Percentiles rank a stretch among this genome's conserved stretches.
Evolutionary conservation across 2,329 filamentous ascomycete species (phyloP).

Genomic region (Fusarium sp.): DNA sequence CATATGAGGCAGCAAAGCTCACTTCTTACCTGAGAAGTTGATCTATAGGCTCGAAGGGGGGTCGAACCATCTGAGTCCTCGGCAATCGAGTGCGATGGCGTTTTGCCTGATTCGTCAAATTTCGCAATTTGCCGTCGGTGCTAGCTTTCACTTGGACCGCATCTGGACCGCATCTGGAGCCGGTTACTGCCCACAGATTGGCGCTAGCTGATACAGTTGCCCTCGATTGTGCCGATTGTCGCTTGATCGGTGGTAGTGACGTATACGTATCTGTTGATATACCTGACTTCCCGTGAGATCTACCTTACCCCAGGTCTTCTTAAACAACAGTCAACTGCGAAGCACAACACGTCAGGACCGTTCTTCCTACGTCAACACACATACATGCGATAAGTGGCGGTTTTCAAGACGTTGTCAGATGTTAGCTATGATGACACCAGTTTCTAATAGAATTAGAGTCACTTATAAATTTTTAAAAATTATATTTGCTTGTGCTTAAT

Average conservation of each 20-base stretch:
- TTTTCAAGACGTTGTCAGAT: background rate
- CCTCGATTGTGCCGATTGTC: no score
- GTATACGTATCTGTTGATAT: conserved; percentile 15
- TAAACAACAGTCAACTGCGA: background rate
- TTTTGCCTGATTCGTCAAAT: background rate
- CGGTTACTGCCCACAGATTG: no score
- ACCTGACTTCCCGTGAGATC: background rate
- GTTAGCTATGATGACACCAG: background rate
- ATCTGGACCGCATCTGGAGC: conserved; percentile 1
- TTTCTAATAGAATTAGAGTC: background rate
- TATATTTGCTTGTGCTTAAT: background rate
- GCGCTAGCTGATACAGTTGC: no score
- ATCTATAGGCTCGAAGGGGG: fast-evolving
- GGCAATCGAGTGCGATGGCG: background rate
- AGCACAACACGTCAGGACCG: background rate
- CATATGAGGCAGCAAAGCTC: background rate
- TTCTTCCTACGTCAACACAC: background rate
- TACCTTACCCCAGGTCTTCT: conserved; percentile 1
- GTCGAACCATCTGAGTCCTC: background rate
- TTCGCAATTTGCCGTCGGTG: background rate
- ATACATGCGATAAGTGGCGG: background rate
- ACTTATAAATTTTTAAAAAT: background rate
- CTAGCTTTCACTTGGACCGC: background rate
- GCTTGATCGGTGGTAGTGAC: conserved; percentile 4
- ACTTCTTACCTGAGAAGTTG: no score